A percentile compares a stretch with the other conserved stretches of the same genome.
Conservation (phyloP, 306 rosid genomes). For the Malus sylvestris region DNA sequence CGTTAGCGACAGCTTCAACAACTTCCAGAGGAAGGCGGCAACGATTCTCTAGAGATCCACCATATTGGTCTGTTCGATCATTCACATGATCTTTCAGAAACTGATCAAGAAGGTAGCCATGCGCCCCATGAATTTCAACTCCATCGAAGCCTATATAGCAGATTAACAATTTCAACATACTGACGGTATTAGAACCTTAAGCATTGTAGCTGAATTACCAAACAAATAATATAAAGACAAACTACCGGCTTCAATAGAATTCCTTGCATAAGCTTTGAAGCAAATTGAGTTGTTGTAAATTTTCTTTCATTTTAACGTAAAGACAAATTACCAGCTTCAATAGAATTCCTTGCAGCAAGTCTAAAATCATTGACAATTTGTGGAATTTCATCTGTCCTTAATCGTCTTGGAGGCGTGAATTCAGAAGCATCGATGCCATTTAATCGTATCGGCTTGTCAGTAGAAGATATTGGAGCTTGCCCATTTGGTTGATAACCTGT, state of each 20-base stretch:
- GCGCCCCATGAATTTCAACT: constrained; percentile 40
- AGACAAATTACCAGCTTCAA: constrained; percentile 57
- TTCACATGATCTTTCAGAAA: constrained; percentile 33
- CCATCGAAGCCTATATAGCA: constrained; percentile 35
- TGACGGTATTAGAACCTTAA: neutral
- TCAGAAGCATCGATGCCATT: constrained; percentile 31
- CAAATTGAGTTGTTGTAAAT: neutral
- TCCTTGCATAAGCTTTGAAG: neutral
- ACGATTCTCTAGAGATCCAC: constrained; percentile 49
- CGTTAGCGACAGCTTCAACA: constrained; percentile 33
- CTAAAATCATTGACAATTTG: constrained; percentile 50
- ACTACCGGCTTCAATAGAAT: no score
- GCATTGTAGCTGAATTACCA: neutral
- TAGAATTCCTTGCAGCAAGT: constrained; percentile 52
- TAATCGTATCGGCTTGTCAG: neutral
- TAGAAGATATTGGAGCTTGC: constrained; percentile 49
- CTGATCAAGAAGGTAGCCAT: constrained; percentile 34
- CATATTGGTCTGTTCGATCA: constrained; percentile 31
- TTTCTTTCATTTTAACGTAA: neutral
- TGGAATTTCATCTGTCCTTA: constrained; percentile 57
- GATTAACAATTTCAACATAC: neutral
- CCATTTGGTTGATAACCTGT: constrained; percentile 48
- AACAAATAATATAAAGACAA: neutral
- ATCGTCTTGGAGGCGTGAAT: constrained; percentile 50
- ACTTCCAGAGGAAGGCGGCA: constrained; percentile 56